Conservation (phyloP, 495 filamentous ascomycete species). For the Hypoxylon intermedium region DNA sequence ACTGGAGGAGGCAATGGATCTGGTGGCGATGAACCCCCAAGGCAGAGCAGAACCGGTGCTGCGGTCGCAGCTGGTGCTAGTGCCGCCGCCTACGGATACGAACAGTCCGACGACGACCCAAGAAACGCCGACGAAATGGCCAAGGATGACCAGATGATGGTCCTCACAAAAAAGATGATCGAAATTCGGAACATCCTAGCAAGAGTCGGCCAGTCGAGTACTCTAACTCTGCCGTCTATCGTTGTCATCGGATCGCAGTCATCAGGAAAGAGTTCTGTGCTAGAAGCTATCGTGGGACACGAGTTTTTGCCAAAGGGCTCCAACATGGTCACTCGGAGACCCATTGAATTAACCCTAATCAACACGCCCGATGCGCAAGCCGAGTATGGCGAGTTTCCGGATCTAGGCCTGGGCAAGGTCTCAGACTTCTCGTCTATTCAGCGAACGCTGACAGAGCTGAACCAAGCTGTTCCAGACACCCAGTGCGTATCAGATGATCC, state of each 20-base stretch:
- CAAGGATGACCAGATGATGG: conserved; percentile 99
- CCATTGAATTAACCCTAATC: conserved; percentile 95
- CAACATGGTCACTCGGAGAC: conserved; percentile 97
- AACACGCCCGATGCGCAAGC: conserved; percentile 90
- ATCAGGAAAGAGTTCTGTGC: conserved; percentile 95
- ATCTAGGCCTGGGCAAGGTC: conserved; percentile 86
- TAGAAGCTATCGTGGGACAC: conserved; percentile 97
- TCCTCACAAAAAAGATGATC: conserved; percentile 99
- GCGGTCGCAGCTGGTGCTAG: conserved; percentile 66
- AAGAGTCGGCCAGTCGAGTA: conserved; percentile 86
- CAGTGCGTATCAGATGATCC: conserved; percentile 96
- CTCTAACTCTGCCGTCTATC: conserved; percentile 89
- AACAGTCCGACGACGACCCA: conserved; percentile 73
- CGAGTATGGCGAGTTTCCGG: conserved; percentile 97
- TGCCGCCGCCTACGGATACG: conserved; percentile 79
- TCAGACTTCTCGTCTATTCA: conserved; percentile 94
- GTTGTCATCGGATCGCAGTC: conserved; percentile 99
- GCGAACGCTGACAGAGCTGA: conserved; percentile 91
- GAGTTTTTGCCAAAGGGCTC: conserved; percentile 97
- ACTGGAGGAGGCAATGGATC: conserved; percentile 52
- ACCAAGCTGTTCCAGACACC: conserved; percentile 85
- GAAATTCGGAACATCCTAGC: conserved; percentile 93
- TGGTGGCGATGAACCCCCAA: conserved; percentile 57
- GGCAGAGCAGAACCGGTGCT: conserved; percentile 67
- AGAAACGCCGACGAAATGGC: conserved; percentile 67